phyloP scores from a whole-genome alignment of 2,329 filamentous ascomycete species.

The Pyrenochaeta sp. region DNA sequence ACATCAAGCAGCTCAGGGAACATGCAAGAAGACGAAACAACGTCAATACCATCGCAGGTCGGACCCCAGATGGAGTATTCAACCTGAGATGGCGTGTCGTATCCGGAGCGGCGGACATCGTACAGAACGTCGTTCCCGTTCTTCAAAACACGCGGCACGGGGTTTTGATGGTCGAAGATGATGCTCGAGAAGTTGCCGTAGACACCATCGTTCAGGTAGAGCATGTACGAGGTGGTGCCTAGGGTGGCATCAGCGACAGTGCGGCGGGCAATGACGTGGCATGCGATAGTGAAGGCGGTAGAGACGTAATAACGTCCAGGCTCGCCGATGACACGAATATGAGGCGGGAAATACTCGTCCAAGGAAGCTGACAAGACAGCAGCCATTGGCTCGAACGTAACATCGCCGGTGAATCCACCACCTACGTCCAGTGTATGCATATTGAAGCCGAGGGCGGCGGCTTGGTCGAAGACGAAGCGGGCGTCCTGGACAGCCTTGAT shows the following conservation, averaged over 20 bases:
- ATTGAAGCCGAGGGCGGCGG: conserved; percentile 75
- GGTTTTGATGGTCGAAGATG: conserved; percentile 98
- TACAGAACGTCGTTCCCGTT: conserved; percentile 67
- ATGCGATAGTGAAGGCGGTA: conserved; percentile 91
- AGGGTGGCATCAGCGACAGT: conserved; percentile 77
- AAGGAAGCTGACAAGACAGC: conserved; percentile 79
- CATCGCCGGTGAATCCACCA: conserved; percentile 89
- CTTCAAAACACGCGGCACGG: conserved; percentile 81
- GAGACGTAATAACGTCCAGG: conserved; percentile 97
- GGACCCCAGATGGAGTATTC: conserved; percentile 99
- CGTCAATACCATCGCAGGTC: conserved; percentile 97
- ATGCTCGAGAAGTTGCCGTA: conserved; percentile 99
- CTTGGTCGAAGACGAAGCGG: conserved; percentile 87
- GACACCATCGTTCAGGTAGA: conserved; percentile 96
- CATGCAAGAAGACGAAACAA: conserved; percentile 82
- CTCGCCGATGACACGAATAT: conserved; percentile 90
- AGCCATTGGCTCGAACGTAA: conserved; percentile 92
- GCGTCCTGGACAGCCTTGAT: conserved; percentile 91
- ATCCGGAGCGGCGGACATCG: conserved; percentile 47
- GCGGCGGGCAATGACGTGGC: conserved; percentile 94
- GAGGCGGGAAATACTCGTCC: conserved; percentile 85
- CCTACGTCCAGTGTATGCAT: conserved; percentile 92
- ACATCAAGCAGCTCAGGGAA: conserved; percentile 83
- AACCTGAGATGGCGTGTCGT: conserved; percentile 62
- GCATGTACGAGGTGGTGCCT: conserved; percentile 82